These are phyloP conservation scores for Suillus placidus DNA, from an alignment of 768 basidiomycete species.

Conservation along the genomic window DNA sequence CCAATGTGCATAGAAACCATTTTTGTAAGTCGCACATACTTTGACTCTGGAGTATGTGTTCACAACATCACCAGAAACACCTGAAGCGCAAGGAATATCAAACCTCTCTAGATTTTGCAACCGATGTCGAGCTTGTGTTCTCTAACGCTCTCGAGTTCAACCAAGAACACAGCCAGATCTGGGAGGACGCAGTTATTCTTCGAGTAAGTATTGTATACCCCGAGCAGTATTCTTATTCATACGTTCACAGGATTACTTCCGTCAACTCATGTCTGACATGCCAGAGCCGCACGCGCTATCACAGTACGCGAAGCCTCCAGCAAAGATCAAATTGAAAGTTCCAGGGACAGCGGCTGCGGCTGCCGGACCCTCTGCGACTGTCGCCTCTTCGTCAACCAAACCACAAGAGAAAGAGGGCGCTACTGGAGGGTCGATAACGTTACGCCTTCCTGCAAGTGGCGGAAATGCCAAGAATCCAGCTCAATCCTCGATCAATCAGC, in stretches of 20 bases:
- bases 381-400: conserved; percentile 14
- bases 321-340: conserved; percentile 76
- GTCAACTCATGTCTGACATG: conserved; percentile 75
- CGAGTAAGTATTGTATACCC: conserved; percentile 47
- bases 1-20: conserved; percentile 81
- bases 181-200: conserved; percentile 73
- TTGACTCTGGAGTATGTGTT: background rate
- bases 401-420: conserved; percentile 15
- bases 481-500: conserved; percentile 26
- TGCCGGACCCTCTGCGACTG: conserved; percentile 8
- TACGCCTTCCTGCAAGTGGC: conserved; percentile 26
- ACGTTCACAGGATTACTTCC: conserved; percentile 64
- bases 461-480: conserved; percentile 23
- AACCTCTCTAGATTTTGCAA: conserved; percentile 69
- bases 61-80: conserved; percentile 57
- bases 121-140: conserved; percentile 89
- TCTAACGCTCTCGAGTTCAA: conserved; percentile 90
- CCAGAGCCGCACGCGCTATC: conserved; percentile 67
- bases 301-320: conserved; percentile 57
- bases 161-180: conserved; percentile 79
- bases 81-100: conserved; percentile 80
- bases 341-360: conserved; percentile 39
- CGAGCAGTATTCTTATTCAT: conserved; percentile 15
- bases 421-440: conserved; percentile 21
- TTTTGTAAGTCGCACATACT: conserved; percentile 52